These are phyloP conservation scores for Diddensiella santjacobensis DNA, from an alignment of 805 yeast species.

Conservation along the genomic window DNA sequence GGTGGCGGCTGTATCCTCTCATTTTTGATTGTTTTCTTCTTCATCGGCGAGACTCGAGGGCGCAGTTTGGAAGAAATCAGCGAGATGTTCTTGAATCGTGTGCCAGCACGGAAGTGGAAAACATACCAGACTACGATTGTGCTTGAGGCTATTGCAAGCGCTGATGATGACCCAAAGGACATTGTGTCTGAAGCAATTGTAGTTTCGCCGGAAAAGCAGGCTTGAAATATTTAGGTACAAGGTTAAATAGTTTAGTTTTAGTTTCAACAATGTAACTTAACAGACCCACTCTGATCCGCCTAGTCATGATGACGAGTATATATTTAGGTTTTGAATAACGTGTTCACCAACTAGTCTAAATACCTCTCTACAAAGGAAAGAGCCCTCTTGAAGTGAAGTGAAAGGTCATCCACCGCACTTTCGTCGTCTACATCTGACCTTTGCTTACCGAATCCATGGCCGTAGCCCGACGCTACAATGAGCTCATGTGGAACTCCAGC, in stretches of 20 bases:
- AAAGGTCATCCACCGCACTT: neutral
- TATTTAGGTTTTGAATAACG: too few species aligned
- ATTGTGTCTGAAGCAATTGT: neutral
- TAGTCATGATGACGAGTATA: too few species aligned
- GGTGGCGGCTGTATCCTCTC: conserved; percentile 11
- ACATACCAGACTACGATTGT: conserved; percentile 3
- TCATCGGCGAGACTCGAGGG: conserved; percentile 17
- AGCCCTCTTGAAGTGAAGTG: neutral
- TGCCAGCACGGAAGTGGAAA: conserved; percentile 9
- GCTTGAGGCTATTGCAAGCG: conserved; percentile 4
- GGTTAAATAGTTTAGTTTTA: too few species aligned
- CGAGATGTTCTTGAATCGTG: conserved; percentile 4
- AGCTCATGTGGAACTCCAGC: conserved; percentile 3
- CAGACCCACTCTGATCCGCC: too few species aligned
- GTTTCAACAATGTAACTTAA: too few species aligned
- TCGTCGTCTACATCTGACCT: neutral
- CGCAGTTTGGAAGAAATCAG: conserved; percentile 18
- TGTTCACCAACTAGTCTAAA: too few species aligned
- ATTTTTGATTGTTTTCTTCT: conserved; percentile 10
- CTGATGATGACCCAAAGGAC: neutral
- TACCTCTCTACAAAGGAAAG: neutral
- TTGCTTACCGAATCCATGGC: conserved; percentile 4
- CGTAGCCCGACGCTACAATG: neutral
- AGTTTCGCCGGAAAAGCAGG: neutral
- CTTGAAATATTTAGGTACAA: too few species aligned